Base-by-base conservation (phyloP, 163 green algal genomes). In the Chlorella variabilis region DNA sequence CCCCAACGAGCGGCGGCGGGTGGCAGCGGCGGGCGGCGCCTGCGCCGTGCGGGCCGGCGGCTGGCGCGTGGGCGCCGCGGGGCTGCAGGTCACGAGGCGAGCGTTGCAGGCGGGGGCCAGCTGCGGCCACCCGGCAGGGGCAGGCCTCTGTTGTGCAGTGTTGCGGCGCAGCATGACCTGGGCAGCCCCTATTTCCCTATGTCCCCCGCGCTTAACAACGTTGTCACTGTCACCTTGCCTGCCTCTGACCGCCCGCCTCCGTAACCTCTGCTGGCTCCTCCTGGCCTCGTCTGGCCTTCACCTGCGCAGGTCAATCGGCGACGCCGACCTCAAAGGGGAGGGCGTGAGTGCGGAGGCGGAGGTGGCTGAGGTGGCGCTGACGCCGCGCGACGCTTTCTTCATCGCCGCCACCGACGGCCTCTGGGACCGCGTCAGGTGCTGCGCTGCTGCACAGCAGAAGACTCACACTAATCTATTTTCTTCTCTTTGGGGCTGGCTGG, bases 401-500 rank as follows among this genome's bases (percentile, higher is more conserved):
- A 69, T 99, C 21, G 66, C 98, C 21, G 96, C 90, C 38, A 95
- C 86, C 41, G 96, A 99, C 78, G 96, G 96, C 1, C 77, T 99
- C 39, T 98, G 95, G 94, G 96, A 98, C 77, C 84, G 90, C 20
- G 21, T 98, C 58, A 62, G 51, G 41, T 84, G 51, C 33, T n/a
- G n/a, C n/a, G n/a, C n/a, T n/a, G n/a, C n/a, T n/a, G n/a, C n/a
- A n/a, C n/a, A n/a, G n/a, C n/a, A n/a, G n/a, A n/a, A n/a, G n/a
- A n/a, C n/a, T n/a, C n/a, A n/a, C n/a, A n/a, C n/a, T n/a, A n/a
- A n/a, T n/a, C n/a, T n/a, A n/a, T n/a, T n/a, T n/a, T n/a, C n/a
- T n/a, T n/a, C n/a, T n/a, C n/a, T n/a, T n/a, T n/a, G n/a, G n/a
- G n/a, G n/a, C n/a, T n/a, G n/a, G n/a, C n/a, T n/a, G n/a, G n/a